phyloP scores from a whole-genome alignment of 306 rosid species.

The Fagus sylvatica region DNA sequence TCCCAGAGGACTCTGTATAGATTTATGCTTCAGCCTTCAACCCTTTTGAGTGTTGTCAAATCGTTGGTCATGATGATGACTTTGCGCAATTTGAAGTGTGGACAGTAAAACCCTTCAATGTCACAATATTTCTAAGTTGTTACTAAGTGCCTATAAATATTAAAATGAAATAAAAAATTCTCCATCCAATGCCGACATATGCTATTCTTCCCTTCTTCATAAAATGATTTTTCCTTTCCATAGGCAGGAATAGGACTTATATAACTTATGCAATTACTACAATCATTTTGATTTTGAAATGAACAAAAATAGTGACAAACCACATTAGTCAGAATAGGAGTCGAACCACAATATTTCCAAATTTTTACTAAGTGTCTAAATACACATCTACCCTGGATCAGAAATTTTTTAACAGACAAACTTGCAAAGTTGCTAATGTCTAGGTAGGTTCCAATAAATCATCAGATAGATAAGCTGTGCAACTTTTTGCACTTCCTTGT shows the following conservation, averaged over 20 bases:
- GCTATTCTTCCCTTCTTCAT: conserved; percentile 7
- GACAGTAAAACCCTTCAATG: not conserved
- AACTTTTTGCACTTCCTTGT: not conserved
- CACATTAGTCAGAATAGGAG: too few relatives aligned
- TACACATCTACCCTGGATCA: too few relatives aligned
- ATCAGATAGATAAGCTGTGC: not conserved
- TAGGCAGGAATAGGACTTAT: conserved; percentile 6
- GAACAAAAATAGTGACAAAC: not conserved
- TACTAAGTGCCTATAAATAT: too few relatives aligned
- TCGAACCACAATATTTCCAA: too few relatives aligned
- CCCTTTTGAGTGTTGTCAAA: conserved; percentile 67
- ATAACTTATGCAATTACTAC: not conserved
- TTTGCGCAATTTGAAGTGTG: not conserved
- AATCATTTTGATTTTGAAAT: conserved; percentile 8
- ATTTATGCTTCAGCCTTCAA: conserved; percentile 10
- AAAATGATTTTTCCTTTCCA: not conserved
- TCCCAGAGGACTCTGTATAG: not conserved
- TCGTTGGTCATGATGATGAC: conserved; percentile 32
- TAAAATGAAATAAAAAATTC: too few relatives aligned
- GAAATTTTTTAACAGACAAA: too few relatives aligned
- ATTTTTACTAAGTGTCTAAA: too few relatives aligned
- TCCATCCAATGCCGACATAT: too few relatives aligned
- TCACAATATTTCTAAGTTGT: not conserved
- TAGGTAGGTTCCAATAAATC: not conserved
- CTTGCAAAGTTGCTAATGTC: too few relatives aligned